Evolutionary conservation across 495 filamentous ascomycete genomes (phyloP).

Genomic region (Lophiostoma macrostomum): DNA sequence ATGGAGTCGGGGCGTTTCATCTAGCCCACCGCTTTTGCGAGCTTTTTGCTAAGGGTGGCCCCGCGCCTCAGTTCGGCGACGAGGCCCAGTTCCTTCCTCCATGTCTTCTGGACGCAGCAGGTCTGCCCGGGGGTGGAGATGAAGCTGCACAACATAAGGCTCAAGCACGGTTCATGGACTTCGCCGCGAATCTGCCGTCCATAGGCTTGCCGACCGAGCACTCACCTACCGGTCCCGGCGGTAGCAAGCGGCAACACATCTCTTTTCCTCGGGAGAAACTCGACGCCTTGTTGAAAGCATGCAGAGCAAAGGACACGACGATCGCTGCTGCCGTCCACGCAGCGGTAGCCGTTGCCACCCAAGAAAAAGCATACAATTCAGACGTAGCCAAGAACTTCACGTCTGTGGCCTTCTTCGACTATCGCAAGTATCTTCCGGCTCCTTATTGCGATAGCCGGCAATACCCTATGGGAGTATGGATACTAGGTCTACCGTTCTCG

Average conservation of each 20-base stretch:
- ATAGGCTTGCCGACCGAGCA: background rate
- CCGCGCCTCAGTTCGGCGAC: background rate
- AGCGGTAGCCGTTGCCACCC: background rate
- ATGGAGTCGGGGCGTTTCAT: constrained; percentile 8
- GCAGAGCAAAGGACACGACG: constrained; percentile 2
- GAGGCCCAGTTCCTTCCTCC: background rate
- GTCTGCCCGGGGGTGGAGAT: background rate
- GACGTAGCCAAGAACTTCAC: constrained; percentile 6
- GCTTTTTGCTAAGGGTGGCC: constrained; percentile 1
- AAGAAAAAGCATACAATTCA: constrained; percentile 8
- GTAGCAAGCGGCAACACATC: background rate
- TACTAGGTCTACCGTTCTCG: constrained; percentile 9
- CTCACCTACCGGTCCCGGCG: constrained; percentile 3
- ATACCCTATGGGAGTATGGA: constrained; percentile 10
- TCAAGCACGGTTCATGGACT: constrained; percentile 5
- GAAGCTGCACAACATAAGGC: background rate
- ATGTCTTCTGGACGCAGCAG: background rate
- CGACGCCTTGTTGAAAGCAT: background rate
- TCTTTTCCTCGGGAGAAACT: background rate
- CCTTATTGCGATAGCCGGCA: constrained; percentile 1
- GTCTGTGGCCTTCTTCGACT: constrained; percentile 7
- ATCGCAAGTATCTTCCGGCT: constrained; percentile 5
- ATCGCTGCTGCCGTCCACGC: constrained; percentile 9
- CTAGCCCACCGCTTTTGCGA: constrained; percentile 9
- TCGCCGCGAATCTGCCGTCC: constrained; percentile 4